Evolutionary conservation across 768 basidiomycete genomes (phyloP).

Genomic region (Auricularia sp.): DNA sequence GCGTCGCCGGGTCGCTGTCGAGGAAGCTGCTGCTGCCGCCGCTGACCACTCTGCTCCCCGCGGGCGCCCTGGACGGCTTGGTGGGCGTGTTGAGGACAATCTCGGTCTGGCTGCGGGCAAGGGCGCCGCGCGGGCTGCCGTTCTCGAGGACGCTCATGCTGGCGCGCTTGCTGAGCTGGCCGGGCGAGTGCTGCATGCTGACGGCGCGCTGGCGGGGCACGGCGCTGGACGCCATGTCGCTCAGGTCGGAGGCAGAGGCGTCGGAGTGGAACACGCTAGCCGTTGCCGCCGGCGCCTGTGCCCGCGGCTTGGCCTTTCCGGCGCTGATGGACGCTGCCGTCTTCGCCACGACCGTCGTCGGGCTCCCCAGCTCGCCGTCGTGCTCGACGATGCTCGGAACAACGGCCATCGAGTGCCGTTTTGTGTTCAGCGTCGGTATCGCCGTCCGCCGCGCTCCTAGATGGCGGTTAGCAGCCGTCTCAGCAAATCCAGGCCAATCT

Average conservation of each 20-base stretch:
- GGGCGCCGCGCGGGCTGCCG: too few relatives aligned
- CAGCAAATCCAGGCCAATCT: neutral
- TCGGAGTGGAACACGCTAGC: neutral
- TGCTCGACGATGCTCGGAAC: neutral
- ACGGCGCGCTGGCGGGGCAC: too few relatives aligned
- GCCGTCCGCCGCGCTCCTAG: neutral
- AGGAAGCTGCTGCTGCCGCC: too few relatives aligned
- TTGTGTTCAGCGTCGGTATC: neutral
- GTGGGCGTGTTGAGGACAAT: neutral
- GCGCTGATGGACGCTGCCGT: neutral
- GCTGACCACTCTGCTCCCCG: neutral
- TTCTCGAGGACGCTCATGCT: too few relatives aligned
- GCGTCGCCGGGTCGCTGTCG: neutral
- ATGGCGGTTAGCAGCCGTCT: too few relatives aligned
- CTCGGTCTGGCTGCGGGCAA: neutral
- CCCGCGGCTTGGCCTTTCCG: neutral
- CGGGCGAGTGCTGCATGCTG: too few relatives aligned
- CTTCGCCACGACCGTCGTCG: neutral
- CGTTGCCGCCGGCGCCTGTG: neutral
- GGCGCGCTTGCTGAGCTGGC: too few relatives aligned
- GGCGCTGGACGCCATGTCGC: too few relatives aligned
- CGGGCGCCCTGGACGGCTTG: neutral
- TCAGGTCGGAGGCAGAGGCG: too few relatives aligned
- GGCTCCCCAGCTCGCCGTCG: neutral
- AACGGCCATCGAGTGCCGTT: neutral